Percentiles rank a stretch among this genome's conserved stretches.
These are phyloP conservation scores for Hypoxylon sp. DNA, from an alignment of 2,329 filamentous ascomycete species.

Conservation along the genomic window DNA sequence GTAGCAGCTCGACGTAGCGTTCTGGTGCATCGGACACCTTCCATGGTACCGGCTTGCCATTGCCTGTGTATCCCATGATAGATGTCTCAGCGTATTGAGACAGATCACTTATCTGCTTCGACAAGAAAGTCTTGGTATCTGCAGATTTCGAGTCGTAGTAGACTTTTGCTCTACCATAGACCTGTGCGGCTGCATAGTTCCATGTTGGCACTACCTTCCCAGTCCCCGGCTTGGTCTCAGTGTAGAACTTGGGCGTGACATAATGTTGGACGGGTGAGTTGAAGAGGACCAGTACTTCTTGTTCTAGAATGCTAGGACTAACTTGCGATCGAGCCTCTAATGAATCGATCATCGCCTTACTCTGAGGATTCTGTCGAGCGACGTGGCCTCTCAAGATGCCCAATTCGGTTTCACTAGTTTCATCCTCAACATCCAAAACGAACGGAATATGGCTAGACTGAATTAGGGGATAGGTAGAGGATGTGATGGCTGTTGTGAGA, in stretches of 20 bases:
- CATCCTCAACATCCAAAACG: conserved; percentile 66
- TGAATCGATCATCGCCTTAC: conserved; percentile 71
- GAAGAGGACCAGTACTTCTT: conserved; percentile 76
- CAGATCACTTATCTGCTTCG: conserved; percentile 68
- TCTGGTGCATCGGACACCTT: conserved; percentile 70
- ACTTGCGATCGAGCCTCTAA: conserved; percentile 46
- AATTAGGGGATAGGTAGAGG: conserved; percentile 63
- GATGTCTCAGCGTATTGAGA: conserved; percentile 64
- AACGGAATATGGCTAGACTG: conserved; percentile 75
- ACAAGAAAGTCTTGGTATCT: conserved; percentile 64
- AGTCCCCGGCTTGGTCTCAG: conserved; percentile 73
- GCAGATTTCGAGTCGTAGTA: conserved; percentile 65
- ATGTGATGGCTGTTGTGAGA: conserved; percentile 73
- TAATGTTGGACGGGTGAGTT: conserved; percentile 72
- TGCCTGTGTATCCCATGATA: conserved; percentile 70
- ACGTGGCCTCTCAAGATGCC: conserved; percentile 72
- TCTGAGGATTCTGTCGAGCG: conserved; percentile 74
- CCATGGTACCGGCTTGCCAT: conserved; percentile 63
- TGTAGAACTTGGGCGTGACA: conserved; percentile 78
- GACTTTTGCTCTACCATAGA: conserved; percentile 70
- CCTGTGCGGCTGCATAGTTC: conserved; percentile 78
- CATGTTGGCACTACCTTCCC: conserved; percentile 80
- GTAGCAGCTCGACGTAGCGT: conserved; percentile 69
- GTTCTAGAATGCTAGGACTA: conserved; percentile 54
- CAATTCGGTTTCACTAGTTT: conserved; percentile 58